A percentile compares a stretch with the other conserved stretches of the same genome.
These are phyloP conservation scores for Strigomonas culicis DNA, from an alignment of 208 protist species.

Conservation along the genomic window DNA sequence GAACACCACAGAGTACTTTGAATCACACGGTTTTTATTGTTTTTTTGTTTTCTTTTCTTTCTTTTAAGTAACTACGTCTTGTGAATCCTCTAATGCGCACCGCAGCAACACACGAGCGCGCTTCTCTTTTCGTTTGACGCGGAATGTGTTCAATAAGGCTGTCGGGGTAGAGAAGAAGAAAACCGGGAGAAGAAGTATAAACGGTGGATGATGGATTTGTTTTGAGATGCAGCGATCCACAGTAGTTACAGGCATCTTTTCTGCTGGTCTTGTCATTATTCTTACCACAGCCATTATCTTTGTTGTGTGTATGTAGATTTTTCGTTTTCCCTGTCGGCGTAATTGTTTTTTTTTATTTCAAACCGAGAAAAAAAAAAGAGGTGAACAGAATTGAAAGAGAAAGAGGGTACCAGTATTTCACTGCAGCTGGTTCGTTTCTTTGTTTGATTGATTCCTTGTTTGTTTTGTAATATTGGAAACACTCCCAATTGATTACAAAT, in stretches of 20 bases:
- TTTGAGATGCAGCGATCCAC: neutral
- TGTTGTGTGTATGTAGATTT: neutral
- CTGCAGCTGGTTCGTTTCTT: neutral
- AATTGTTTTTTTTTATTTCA: neutral
- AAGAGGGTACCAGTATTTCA: too few relatives aligned
- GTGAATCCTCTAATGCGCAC: too few relatives aligned
- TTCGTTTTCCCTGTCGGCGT: neutral
- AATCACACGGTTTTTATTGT: neutral
- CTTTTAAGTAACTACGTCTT: too few relatives aligned
- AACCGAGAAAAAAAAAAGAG: too few relatives aligned
- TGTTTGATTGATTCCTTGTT: neutral
- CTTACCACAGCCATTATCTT: neutral
- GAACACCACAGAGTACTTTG: neutral
- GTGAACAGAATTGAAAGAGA: too few relatives aligned
- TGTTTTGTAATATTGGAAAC: neutral
- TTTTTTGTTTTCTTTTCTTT: conserved; percentile 12
- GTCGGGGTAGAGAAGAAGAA: conserved; percentile 2
- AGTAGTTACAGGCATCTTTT: neutral
- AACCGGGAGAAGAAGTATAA: neutral
- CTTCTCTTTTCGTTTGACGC: too few relatives aligned
- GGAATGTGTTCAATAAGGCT: too few relatives aligned
- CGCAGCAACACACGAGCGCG: too few relatives aligned
- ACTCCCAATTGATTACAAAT: neutral
- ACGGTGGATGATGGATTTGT: neutral
- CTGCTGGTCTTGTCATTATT: neutral